These are phyloP conservation scores for Setomelanomma holmii DNA, from an alignment of 2,329 filamentous ascomycete species.

Conservation along the genomic window DNA sequence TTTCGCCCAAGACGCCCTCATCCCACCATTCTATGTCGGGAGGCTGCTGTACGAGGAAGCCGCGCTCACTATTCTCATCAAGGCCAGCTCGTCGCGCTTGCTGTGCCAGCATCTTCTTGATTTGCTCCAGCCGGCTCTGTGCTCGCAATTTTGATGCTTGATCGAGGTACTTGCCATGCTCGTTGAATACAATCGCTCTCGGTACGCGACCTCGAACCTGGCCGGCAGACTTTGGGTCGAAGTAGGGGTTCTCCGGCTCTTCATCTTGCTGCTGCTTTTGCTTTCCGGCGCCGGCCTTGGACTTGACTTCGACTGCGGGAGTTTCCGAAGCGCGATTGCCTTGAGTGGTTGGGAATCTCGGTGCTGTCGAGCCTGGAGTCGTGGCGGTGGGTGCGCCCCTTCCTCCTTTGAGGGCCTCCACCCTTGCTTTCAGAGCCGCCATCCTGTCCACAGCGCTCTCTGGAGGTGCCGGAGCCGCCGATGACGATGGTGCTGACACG, in stretches of 20 bases:
- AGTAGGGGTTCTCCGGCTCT: slow-evolving; percentile 80
- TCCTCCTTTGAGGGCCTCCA: slow-evolving; percentile 36
- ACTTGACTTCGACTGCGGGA: slow-evolving; percentile 37
- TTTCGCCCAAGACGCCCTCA: slow-evolving; percentile 79
- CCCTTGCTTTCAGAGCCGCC: slow-evolving; percentile 29
- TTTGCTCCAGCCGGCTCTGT: slow-evolving; percentile 86
- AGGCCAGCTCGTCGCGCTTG: slow-evolving; percentile 89
- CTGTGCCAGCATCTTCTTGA: slow-evolving; percentile 92
- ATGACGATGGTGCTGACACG: slow-evolving; percentile 7
- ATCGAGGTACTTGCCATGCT: slow-evolving; percentile 96
- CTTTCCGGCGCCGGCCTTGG: slow-evolving; percentile 44
- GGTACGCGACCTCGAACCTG: slow-evolving; percentile 67
- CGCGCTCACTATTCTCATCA: slow-evolving; percentile 92
- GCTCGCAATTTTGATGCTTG: slow-evolving; percentile 89
- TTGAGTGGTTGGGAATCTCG: slow-evolving; percentile 63
- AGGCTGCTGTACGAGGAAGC: slow-evolving; percentile 82
- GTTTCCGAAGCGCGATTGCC: slow-evolving; percentile 61
- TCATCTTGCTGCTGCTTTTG: slow-evolving; percentile 56
- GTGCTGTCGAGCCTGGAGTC: slow-evolving; percentile 52
- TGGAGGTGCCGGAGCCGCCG: slow-evolving; percentile 18
- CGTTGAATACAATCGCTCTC: slow-evolving; percentile 85
- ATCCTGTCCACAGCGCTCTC: slow-evolving; percentile 18
- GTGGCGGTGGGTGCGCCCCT: slow-evolving; percentile 52
- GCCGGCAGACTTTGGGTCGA: slow-evolving; percentile 71
- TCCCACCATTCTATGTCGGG: slow-evolving; percentile 98